A percentile compares a stretch with the other conserved stretches of the same genome.
Evolutionary conservation across 1,284 basidiomycete genomes (phyloP).

Genomic region (Blastosporella zonata): DNA sequence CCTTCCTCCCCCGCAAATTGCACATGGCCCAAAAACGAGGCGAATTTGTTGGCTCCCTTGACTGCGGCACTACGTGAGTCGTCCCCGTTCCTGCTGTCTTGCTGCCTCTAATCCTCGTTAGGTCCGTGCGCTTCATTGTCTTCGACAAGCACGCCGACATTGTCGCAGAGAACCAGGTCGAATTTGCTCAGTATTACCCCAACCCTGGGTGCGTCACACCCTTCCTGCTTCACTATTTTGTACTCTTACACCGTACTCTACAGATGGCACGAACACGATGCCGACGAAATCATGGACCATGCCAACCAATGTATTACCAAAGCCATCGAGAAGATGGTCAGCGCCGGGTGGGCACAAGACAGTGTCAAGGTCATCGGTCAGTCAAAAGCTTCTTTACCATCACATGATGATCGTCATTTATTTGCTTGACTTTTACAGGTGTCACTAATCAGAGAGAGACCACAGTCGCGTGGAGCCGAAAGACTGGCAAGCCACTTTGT

Average conservation of each 20-base stretch:
- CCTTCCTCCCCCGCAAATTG: constrained; percentile 20
- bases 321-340: constrained; percentile 73
- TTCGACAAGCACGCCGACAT: constrained; percentile 91
- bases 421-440: constrained; percentile 43
- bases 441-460: constrained; percentile 99
- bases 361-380: constrained; percentile 92
- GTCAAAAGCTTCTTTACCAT: constrained; percentile 17
- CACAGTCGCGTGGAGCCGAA: constrained; percentile 89
- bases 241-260: not conserved
- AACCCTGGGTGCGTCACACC: constrained; percentile 66
- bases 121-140: constrained; percentile 92
- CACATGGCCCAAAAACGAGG: constrained; percentile 47
- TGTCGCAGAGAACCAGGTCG: constrained; percentile 82
- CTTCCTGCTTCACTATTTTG: not conserved
- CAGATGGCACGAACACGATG: constrained; percentile 96
- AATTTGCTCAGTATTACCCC: constrained; percentile 91
- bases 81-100: constrained; percentile 5
- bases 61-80: constrained; percentile 90
- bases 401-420: constrained; percentile 15
- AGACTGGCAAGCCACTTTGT: constrained; percentile 86
- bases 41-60: constrained; percentile 85
- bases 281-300: constrained; percentile 77
- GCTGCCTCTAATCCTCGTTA: constrained; percentile 29
- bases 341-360: constrained; percentile 68
- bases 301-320: constrained; percentile 79